A percentile compares a stretch with the other conserved stretches of the same genome.
phyloP scores from a whole-genome alignment of 2,329 filamentous ascomycete genomes.

The Phaeosphaeriaceae sp. region DNA sequence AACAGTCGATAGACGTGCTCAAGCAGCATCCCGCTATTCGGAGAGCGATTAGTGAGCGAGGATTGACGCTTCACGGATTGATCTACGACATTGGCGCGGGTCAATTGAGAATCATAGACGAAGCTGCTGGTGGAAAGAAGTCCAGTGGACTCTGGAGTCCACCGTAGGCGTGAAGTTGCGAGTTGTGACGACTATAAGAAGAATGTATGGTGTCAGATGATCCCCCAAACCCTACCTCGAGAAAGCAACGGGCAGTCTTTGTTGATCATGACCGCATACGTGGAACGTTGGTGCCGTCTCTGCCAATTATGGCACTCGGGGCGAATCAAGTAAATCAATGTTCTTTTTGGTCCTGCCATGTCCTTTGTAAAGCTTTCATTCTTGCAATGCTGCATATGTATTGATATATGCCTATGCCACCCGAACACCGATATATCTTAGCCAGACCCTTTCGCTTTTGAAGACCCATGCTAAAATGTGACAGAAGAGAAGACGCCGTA shows the following conservation, averaged over 20 bases:
- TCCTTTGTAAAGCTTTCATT: not conserved
- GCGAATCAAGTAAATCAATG: too few species aligned
- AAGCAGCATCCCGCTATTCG: constrained; percentile 73
- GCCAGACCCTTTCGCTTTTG: constrained; percentile 21
- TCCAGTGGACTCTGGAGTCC: constrained; percentile 20
- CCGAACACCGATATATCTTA: constrained; percentile 15
- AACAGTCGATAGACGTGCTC: constrained; percentile 71
- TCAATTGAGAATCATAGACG: constrained; percentile 62
- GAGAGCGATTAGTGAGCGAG: constrained; percentile 74
- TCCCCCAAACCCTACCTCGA: too few species aligned
- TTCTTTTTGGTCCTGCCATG: too few species aligned
- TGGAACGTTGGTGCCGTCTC: too few species aligned
- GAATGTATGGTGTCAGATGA: too few species aligned
- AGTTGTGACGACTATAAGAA: too few species aligned
- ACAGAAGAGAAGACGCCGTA: constrained; percentile 16
- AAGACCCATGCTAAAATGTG: constrained; percentile 18
- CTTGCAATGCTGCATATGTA: not conserved
- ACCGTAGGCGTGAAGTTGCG: not conserved
- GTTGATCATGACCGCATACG: too few species aligned
- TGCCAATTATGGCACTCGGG: too few species aligned
- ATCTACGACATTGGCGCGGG: constrained; percentile 73
- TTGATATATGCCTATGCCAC: constrained; percentile 3
- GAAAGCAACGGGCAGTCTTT: too few species aligned
- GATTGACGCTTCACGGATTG: constrained; percentile 78
- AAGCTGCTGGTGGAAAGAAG: constrained; percentile 12